These are phyloP conservation scores for Gossypium stocksii DNA, from an alignment of 345 rosid species.

Conservation along the genomic window DNA sequence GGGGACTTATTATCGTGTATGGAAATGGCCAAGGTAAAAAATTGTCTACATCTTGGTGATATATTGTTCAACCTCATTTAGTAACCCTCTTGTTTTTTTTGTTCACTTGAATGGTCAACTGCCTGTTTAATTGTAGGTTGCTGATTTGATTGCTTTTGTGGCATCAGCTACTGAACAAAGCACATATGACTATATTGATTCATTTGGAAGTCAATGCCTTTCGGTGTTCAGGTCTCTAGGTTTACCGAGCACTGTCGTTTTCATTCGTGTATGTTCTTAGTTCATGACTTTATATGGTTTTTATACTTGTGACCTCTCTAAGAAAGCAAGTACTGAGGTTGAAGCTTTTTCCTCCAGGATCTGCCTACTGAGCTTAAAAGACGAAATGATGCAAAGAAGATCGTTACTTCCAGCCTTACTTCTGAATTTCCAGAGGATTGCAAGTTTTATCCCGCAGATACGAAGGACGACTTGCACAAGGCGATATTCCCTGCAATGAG, in stretches of 20 bases:
- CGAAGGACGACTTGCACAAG: slow-evolving; percentile 90
- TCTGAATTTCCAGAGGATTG: slow-evolving; percentile 87
- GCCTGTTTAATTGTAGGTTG: slow-evolving; percentile 50
- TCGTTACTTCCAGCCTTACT: slow-evolving; percentile 58
- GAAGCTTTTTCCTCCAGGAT: slow-evolving; percentile 39
- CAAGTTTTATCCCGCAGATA: slow-evolving; percentile 79
- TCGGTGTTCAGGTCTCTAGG: slow-evolving; percentile 84
- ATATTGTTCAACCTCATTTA: background rate
- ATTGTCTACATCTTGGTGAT: slow-evolving; percentile 4
- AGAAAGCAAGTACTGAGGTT: slow-evolving; percentile 12
- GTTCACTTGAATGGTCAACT: background rate
- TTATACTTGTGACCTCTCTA: slow-evolving; percentile 2
- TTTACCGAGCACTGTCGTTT: slow-evolving; percentile 78
- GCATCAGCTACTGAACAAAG: slow-evolving; percentile 69
- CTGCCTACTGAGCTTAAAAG: slow-evolving; percentile 63
- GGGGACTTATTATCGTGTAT: slow-evolving; percentile 75
- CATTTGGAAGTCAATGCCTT: slow-evolving; percentile 79
- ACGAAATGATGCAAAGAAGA: slow-evolving; percentile 63
- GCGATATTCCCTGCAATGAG: slow-evolving; percentile 28
- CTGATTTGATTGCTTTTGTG: slow-evolving; percentile 94
- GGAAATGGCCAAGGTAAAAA: slow-evolving; percentile 89
- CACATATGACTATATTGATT: slow-evolving; percentile 50
- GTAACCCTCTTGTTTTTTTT: background rate
- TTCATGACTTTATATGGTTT: slow-evolving; percentile 2
- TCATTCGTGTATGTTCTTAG: slow-evolving; percentile 70